Evolutionary conservation across 1,284 basidiomycete species (phyloP).

Genomic region (Cystobasidium slooffiae): DNA sequence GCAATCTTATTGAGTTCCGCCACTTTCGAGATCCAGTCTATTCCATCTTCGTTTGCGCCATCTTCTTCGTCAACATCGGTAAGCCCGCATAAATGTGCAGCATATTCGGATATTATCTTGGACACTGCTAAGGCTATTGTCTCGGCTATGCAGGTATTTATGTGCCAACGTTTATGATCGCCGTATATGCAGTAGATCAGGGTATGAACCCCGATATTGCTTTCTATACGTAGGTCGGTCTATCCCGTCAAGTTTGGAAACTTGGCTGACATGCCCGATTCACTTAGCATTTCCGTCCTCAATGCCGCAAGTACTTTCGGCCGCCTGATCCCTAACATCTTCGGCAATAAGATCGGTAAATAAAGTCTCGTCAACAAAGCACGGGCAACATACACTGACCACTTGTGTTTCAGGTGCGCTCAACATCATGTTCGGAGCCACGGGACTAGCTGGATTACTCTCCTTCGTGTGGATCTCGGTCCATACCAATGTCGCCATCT

Average conservation of each 20-base stretch:
- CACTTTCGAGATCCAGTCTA: constrained; percentile 38
- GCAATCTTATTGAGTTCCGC: constrained; percentile 20
- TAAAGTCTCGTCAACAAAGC: not conserved
- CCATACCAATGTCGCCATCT: constrained; percentile 13
- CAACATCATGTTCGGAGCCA: constrained; percentile 27
- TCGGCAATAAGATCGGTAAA: constrained; percentile 35
- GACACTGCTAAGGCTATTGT: not conserved
- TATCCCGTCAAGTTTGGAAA: not conserved
- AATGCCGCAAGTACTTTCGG: constrained; percentile 35
- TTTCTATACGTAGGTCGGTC: constrained; percentile 29
- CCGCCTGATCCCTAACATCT: constrained; percentile 34
- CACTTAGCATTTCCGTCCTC: constrained; percentile 21
- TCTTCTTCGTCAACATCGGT: constrained; percentile 37
- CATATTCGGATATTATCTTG: not conserved
- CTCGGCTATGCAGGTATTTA: constrained; percentile 11
- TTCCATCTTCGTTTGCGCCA: constrained; percentile 12
- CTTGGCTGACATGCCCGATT: not conserved
- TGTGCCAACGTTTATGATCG: constrained; percentile 24
- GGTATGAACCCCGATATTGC: constrained; percentile 22
- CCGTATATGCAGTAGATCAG: constrained; percentile 14
- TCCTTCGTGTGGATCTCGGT: constrained; percentile 31
- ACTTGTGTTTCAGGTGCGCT: not conserved
- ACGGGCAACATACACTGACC: not conserved
- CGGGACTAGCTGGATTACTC: constrained; percentile 22
- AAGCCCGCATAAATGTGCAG: not conserved